A percentile compares a stretch with the other conserved stretches of the same genome.
These are phyloP conservation scores for Fragaria vesca DNA, from an alignment of 306 rosid species.

Conservation along the genomic window DNA sequence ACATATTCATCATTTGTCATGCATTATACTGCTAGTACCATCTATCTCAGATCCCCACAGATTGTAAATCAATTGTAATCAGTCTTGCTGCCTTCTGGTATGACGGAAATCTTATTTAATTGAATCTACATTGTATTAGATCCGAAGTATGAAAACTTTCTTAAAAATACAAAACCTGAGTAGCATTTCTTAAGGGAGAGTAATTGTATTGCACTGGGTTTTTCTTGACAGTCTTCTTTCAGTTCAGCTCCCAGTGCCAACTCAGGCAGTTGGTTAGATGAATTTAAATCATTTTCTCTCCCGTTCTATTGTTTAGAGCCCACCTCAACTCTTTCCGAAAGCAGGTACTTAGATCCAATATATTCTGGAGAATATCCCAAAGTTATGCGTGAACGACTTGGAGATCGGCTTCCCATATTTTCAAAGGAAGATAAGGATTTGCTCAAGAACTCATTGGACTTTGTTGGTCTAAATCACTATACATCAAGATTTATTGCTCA, in stretches of 20 bases:
- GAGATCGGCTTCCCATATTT: slow-evolving; percentile 82
- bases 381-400: slow-evolving; percentile 68
- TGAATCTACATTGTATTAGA: neutral
- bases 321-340: slow-evolving; percentile 5
- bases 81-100: neutral
- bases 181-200: neutral
- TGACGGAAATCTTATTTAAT: neutral
- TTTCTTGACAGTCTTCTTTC: neutral
- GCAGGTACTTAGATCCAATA: slow-evolving; percentile 79
- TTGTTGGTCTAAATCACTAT: slow-evolving; percentile 82
- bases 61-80: slow-evolving; percentile 13
- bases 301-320: slow-evolving; percentile 8
- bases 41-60: neutral
- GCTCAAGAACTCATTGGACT: slow-evolving; percentile 63
- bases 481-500: slow-evolving; percentile 83
- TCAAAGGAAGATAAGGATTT: slow-evolving; percentile 68
- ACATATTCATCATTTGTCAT: no score
- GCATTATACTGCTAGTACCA: no score
- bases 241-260: neutral
- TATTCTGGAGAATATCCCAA: slow-evolving; percentile 80
- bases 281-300: neutral
- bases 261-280: slow-evolving; percentile 6
- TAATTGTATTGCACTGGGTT: neutral
- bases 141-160: neutral
- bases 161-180: neutral